Evolutionary conservation across 441 rosid species (phyloP).

Genomic region (Mallotus japonicus): DNA sequence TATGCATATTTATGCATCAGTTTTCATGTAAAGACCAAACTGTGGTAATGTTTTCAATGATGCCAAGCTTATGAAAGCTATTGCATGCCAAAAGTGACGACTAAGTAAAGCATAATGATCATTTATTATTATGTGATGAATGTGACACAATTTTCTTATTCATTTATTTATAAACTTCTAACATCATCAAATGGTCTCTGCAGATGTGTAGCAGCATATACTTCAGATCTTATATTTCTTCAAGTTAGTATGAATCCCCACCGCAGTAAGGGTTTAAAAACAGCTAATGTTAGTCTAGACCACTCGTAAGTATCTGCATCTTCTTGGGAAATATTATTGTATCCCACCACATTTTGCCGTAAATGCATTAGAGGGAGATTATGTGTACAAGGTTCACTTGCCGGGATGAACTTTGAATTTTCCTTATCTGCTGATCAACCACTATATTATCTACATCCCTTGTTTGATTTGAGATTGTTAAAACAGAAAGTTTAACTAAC

Average conservation of each 20-base stretch:
- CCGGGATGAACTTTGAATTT: background rate
- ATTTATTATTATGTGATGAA: constrained; percentile 4
- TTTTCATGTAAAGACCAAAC: background rate
- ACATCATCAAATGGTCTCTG: constrained; percentile 20
- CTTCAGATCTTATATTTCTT: constrained; percentile 85
- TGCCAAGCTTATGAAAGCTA: background rate
- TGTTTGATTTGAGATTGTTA: background rate
- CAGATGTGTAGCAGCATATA: constrained; percentile 92
- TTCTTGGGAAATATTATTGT: background rate
- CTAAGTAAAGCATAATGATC: constrained; percentile 3
- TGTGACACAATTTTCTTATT: background rate
- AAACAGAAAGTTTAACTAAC: background rate
- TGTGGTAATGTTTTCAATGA: no score
- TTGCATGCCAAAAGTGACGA: background rate
- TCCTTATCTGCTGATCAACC: background rate
- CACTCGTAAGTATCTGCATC: constrained; percentile 65
- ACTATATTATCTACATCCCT: background rate
- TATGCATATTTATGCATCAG: background rate
- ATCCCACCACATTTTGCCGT: background rate
- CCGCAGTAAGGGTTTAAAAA: constrained; percentile 58
- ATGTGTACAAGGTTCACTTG: background rate
- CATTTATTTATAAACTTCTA: background rate
- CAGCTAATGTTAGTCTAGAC: constrained; percentile 75
- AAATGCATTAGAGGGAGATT: background rate
- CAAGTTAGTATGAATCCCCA: constrained; percentile 84